Conservation (phyloP, 805 yeast species). For the Kregervanrija pseudodelftensis region DNA sequence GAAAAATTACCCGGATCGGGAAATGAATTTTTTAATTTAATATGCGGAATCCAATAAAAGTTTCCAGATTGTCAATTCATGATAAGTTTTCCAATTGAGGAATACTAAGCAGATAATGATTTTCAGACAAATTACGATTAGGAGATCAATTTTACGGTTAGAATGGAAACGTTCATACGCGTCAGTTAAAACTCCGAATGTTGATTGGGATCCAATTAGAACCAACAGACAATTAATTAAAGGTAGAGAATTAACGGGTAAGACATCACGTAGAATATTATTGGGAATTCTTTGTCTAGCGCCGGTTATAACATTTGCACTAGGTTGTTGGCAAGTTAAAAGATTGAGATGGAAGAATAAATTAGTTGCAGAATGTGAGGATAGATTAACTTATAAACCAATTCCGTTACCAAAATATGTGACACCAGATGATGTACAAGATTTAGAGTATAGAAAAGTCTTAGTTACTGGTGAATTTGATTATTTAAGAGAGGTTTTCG, state of each 20-base stretch:
- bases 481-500: conserved; percentile 80
- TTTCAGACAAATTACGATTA: too few species aligned
- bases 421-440: conserved; percentile 54
- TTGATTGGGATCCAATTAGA: conserved; percentile 80
- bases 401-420: conserved; percentile 62
- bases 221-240: conserved; percentile 34
- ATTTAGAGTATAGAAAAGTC: conserved; percentile 79
- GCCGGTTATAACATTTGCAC: conserved; percentile 78
- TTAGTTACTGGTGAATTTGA: conserved; percentile 71
- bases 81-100: too few species aligned
- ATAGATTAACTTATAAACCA: conserved; percentile 66
- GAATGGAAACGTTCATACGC: conserved; percentile 19
- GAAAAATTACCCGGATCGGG: too few species aligned
- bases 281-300: conserved; percentile 50
- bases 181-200: conserved; percentile 54
- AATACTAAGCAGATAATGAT: too few species aligned
- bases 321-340: conserved; percentile 91
- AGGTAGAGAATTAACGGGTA: conserved; percentile 19
- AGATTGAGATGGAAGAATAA: conserved; percentile 84
- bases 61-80: too few species aligned
- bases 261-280: conserved; percentile 21
- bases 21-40: too few species aligned
- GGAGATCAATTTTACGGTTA: too few species aligned
- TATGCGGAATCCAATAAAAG: too few species aligned
- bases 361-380: conserved; percentile 77